Evolutionary conservation across 1,284 basidiomycete species (phyloP).

Genomic region (Leucoagaricus sp.): DNA sequence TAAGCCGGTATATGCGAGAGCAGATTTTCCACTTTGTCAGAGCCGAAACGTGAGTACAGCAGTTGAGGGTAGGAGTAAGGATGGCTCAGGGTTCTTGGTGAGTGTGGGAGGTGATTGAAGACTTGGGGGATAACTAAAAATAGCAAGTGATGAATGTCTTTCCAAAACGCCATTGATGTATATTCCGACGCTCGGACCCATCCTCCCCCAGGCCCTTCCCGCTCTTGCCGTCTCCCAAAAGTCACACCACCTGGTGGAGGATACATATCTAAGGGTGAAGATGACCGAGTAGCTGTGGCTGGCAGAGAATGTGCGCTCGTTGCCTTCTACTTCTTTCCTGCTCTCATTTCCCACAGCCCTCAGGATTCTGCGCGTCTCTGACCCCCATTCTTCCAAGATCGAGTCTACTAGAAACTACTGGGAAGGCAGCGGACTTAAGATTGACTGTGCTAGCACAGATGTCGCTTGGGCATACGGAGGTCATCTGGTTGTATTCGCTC

Average conservation of each 20-base stretch:
- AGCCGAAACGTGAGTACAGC: no score
- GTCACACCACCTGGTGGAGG: constrained; percentile 62
- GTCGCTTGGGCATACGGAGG: constrained; percentile 81
- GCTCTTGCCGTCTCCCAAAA: constrained; percentile 57
- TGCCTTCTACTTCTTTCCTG: not conserved
- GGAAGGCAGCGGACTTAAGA: constrained; percentile 72
- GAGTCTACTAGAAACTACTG: constrained; percentile 73
- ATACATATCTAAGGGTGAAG: constrained; percentile 64
- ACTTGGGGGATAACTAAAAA: not conserved
- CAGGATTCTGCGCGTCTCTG: constrained; percentile 60
- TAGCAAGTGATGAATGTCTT: constrained; percentile 12
- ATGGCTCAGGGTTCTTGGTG: not conserved
- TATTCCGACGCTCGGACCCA: constrained; percentile 43
- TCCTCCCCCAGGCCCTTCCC: constrained; percentile 40
- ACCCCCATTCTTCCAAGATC: constrained; percentile 53
- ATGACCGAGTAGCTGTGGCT: constrained; percentile 70
- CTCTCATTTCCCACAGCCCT: constrained; percentile 46
- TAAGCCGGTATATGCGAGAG: no score
- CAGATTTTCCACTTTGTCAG: no score
- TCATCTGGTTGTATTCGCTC: constrained; percentile 31
- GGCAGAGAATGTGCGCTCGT: constrained; percentile 67
- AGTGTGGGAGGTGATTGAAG: not conserved
- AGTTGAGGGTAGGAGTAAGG: not conserved
- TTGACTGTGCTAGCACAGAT: constrained; percentile 76
- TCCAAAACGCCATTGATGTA: constrained; percentile 20